A percentile compares a stretch with the other conserved stretches of the same genome.
These are phyloP conservation scores for Chalaropsis thielavioides DNA, from an alignment of 2,329 filamentous ascomycete genomes.

Conservation along the genomic window DNA sequence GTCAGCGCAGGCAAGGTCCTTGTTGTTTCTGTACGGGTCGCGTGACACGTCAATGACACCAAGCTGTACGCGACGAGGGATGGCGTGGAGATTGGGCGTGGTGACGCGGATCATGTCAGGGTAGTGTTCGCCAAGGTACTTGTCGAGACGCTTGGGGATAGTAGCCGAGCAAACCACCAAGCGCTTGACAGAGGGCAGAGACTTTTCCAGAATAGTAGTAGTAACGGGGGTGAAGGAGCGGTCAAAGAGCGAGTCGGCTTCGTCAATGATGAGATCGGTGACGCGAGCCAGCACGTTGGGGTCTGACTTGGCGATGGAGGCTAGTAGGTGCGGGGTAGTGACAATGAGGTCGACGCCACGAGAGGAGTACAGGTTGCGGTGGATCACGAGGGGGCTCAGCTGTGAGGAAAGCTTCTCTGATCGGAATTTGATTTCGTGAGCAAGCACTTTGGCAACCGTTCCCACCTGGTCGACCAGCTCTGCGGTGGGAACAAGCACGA, in stretches of 20 bases:
- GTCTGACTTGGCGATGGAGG: slow-evolving; percentile 75
- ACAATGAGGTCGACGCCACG: slow-evolving; percentile 74
- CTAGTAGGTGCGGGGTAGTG: slow-evolving; percentile 75
- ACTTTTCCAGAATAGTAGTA: slow-evolving; percentile 65
- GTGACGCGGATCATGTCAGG: slow-evolving; percentile 74
- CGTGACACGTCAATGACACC: slow-evolving; percentile 84
- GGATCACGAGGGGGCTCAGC: slow-evolving; percentile 63
- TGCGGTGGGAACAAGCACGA: slow-evolving; percentile 82
- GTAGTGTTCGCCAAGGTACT: slow-evolving; percentile 65
- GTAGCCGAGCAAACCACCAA: slow-evolving; percentile 91
- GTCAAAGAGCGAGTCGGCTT: slow-evolving; percentile 91
- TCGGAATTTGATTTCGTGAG: slow-evolving; percentile 77
- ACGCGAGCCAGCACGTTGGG: slow-evolving; percentile 90
- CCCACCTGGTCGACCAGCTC: slow-evolving; percentile 86
- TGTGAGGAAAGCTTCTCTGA: slow-evolving; percentile 69
- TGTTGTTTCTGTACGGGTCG: slow-evolving; percentile 88
- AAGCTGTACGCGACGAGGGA: slow-evolving; percentile 84
- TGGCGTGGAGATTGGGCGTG: slow-evolving; percentile 90
- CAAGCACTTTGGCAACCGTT: slow-evolving; percentile 62
- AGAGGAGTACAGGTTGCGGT: slow-evolving; percentile 67
- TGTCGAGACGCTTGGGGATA: slow-evolving; percentile 80
- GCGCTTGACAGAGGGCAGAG: slow-evolving; percentile 67
- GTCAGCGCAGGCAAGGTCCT: slow-evolving; percentile 83
- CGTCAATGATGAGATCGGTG: slow-evolving; percentile 76
- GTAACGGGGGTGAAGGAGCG: slow-evolving; percentile 80